Evolutionary conservation across 805 yeast genomes (phyloP).

Genomic region (Maudiozyma barnettii): DNA sequence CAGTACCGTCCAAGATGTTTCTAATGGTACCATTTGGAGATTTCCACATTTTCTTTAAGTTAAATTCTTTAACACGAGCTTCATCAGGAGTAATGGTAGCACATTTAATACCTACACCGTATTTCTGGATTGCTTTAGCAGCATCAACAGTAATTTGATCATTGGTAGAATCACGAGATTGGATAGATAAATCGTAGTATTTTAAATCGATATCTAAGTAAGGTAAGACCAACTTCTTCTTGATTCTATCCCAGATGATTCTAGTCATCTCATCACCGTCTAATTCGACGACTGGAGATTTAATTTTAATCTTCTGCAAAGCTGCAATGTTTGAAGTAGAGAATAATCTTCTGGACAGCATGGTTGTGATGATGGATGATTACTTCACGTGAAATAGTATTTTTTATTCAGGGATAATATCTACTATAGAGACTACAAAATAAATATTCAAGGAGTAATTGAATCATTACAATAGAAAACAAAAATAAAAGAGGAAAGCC

Average conservation of each 20-base stretch:
- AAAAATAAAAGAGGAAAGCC: no score
- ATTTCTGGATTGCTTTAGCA: slow-evolving; percentile 62
- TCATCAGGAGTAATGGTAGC: slow-evolving; percentile 84
- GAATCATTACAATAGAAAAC: no score
- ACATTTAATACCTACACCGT: slow-evolving; percentile 76
- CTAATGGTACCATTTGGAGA: slow-evolving; percentile 82
- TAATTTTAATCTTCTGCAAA: slow-evolving; percentile 49
- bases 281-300: slow-evolving; percentile 65
- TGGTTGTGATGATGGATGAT: no score
- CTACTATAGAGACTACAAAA: no score
- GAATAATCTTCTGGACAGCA: slow-evolving; percentile 19
- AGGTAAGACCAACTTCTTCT: slow-evolving; percentile 56
- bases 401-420: neutral
- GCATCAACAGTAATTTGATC: slow-evolving; percentile 73
- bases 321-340: slow-evolving; percentile 25
- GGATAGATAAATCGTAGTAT: slow-evolving; percentile 64
- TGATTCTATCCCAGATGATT: slow-evolving; percentile 71
- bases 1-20: slow-evolving; percentile 75
- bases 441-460: no score
- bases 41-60: slow-evolving; percentile 71
- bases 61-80: slow-evolving; percentile 65
- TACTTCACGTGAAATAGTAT: neutral
- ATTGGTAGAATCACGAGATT: slow-evolving; percentile 58
- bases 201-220: slow-evolving; percentile 64
- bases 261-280: slow-evolving; percentile 87